phyloP scores from a whole-genome alignment of 2,329 filamentous ascomycete genomes.

The Colletotrichum tanaceti region DNA sequence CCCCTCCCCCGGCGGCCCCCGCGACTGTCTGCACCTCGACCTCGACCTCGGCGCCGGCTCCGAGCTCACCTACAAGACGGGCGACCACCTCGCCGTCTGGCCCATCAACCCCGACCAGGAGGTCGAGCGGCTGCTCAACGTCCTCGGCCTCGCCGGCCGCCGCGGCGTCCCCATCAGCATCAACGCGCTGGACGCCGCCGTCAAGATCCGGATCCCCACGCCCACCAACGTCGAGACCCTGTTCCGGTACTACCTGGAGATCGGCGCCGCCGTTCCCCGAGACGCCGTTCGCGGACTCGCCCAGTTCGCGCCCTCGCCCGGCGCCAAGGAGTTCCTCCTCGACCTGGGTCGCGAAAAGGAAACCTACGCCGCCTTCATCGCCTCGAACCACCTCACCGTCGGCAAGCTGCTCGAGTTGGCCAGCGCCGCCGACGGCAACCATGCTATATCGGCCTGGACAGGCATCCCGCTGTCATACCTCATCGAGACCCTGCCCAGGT shows the following conservation, averaged over 20 bases:
- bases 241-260: constrained; percentile 60
- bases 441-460: constrained; percentile 39
- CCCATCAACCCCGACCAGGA: constrained; percentile 54
- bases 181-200: constrained; percentile 42
- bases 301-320: constrained; percentile 20
- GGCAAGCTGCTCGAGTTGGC: constrained; percentile 43
- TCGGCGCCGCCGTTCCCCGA: constrained; percentile 50
- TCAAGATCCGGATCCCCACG: constrained; percentile 49
- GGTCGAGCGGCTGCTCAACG: constrained; percentile 46
- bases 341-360: constrained; percentile 51
- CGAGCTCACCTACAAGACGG: constrained; percentile 52
- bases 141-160: constrained; percentile 45
- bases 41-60: constrained; percentile 51
- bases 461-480: constrained; percentile 59
- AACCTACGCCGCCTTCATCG: constrained; percentile 41
- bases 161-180: constrained; percentile 45
- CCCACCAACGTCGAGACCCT: constrained; percentile 53
- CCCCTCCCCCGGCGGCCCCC: constrained; percentile 22
- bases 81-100: constrained; percentile 55
- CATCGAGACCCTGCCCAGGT: constrained; percentile 65
- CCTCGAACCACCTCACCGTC: constrained; percentile 45
- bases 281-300: constrained; percentile 23
- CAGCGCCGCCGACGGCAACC: constrained; percentile 30
- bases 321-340: constrained; percentile 3
- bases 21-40: constrained; percentile 48